A percentile compares a stretch with the other conserved stretches of the same genome.
Evolutionary conservation across 2,329 filamentous ascomycete species (phyloP).

Genomic region (Phaeosphaeria sp.): DNA sequence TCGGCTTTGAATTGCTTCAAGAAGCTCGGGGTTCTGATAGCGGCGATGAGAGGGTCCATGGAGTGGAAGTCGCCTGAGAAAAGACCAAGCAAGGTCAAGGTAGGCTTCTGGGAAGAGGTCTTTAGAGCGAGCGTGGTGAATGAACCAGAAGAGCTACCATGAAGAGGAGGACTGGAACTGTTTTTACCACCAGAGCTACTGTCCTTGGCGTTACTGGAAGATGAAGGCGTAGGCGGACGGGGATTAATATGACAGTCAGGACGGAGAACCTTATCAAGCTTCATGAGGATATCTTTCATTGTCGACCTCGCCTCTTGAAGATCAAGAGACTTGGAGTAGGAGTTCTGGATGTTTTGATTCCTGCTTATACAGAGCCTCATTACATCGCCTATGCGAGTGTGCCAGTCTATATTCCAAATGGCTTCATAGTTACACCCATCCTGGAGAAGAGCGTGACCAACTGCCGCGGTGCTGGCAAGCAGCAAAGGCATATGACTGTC

Average conservation of each 20-base stretch:
- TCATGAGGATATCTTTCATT: too few relatives aligned
- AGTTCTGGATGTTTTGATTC: not conserved
- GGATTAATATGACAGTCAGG: not conserved
- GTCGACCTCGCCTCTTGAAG: not conserved
- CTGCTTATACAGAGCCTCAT: not conserved
- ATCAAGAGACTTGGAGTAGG: not conserved
- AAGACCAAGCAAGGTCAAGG: too few relatives aligned
- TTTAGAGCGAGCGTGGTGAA: not conserved
- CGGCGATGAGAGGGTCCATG: too few relatives aligned
- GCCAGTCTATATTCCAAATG: not conserved
- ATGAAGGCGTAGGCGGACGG: not conserved
- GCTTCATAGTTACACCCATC: not conserved
- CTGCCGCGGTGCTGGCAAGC: not conserved
- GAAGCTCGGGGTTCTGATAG: too few relatives aligned
- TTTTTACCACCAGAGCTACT: not conserved
- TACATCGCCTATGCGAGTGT: not conserved
- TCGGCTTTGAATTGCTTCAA: too few relatives aligned
- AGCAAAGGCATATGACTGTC: not conserved
- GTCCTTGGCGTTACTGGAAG: not conserved
- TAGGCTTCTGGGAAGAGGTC: too few relatives aligned
- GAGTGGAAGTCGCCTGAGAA: too few relatives aligned
- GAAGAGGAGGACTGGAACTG: too few relatives aligned
- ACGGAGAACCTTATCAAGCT: too few relatives aligned
- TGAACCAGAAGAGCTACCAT: not conserved
- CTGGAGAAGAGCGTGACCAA: not conserved